A percentile compares a stretch with the other conserved stretches of the same genome.
phyloP scores from a whole-genome alignment of 1,284 basidiomycete species.

The Earliella scabrosa region DNA sequence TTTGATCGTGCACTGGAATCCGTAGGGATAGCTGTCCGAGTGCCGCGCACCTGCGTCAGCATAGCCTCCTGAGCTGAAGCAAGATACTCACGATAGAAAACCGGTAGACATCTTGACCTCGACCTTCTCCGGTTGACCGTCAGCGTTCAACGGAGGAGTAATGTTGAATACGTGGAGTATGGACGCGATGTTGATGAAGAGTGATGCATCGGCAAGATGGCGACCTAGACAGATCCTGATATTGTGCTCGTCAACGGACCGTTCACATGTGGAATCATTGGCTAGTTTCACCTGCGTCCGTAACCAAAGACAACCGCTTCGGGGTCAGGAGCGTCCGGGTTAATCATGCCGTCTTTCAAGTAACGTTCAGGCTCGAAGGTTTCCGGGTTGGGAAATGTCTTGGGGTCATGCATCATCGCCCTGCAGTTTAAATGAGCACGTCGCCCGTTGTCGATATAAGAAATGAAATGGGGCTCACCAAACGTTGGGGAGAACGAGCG shows the following conservation, averaged over 20 bases:
- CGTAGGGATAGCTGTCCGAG: constrained; percentile 4
- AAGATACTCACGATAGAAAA: constrained; percentile 15
- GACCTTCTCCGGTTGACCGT: constrained; percentile 11
- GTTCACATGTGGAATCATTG: not conserved
- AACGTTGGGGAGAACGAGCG: constrained; percentile 29
- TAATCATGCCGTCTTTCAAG: constrained; percentile 11
- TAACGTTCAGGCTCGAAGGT: constrained; percentile 28
- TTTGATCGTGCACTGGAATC: constrained; percentile 8
- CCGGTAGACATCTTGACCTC: constrained; percentile 5
- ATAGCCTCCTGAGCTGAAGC: not conserved
- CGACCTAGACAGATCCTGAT: constrained; percentile 16
- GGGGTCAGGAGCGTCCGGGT: constrained; percentile 13
- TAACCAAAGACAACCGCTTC: constrained; percentile 34
- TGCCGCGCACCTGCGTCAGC: not conserved
- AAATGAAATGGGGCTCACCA: constrained; percentile 24
- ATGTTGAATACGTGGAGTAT: constrained; percentile 18
- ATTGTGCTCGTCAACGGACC: not conserved
- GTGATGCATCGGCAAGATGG: constrained; percentile 9
- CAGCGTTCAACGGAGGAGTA: constrained; percentile 3
- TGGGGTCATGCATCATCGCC: constrained; percentile 28
- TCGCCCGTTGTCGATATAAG: not conserved
- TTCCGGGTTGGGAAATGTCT: constrained; percentile 21
- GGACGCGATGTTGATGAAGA: constrained; percentile 18
- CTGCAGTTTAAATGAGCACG: not conserved
- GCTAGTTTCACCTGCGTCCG: constrained; percentile 33